Evolutionary conservation across 2,329 filamentous ascomycete species (phyloP), one percentile per base, ranked within the genome.

Genomic region (Penicillium sp.): DNA sequence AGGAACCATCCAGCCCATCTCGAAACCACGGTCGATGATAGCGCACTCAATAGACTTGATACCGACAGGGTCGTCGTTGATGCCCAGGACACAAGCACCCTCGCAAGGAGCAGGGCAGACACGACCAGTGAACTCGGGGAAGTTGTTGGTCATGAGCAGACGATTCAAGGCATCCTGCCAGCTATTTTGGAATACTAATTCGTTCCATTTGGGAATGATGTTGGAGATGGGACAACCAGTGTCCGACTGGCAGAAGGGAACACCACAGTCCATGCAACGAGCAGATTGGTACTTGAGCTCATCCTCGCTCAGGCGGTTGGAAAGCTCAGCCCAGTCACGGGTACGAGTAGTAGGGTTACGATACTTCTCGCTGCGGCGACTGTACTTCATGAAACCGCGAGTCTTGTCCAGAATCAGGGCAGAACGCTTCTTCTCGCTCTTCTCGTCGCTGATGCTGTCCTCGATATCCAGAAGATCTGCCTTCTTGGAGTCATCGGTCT

Each of bases 1-100:
- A 58, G 93, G 92, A 18, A 95, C 79, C 89, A 97, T 96, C 93
- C 93, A 97, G 59, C 93, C 93, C 90, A 89, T 95, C 72, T 96
- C 92, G 68, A 96, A 97, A 43, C 93, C 93, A 61, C 93, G 90
- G 70, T 97, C 93, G 62, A 97, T 96, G 70, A 97, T 96, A 57
- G 93, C 93, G 70, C 93, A 96, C 72, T 97, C 93, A 57, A 97
- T 96, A 0, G 90, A 96, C 80, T 97, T 97, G 81, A 97, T 97
- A 61, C 93, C 93, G 36, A 97, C 93, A 4, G 93, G 92, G 63
- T 96, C 92, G 71, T 96, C 92, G 67, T 95, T 96, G 76, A 97
- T 97, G 44, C 93, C 93, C 42, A 97, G 82, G 54, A 96, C 93
- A 68, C 93, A 97, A 53, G 93, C 91, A 73, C 93, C 93, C 74